Evolutionary conservation across 2,329 filamentous ascomycete genomes (phyloP).

Genomic region (Colletotrichum sp.): DNA sequence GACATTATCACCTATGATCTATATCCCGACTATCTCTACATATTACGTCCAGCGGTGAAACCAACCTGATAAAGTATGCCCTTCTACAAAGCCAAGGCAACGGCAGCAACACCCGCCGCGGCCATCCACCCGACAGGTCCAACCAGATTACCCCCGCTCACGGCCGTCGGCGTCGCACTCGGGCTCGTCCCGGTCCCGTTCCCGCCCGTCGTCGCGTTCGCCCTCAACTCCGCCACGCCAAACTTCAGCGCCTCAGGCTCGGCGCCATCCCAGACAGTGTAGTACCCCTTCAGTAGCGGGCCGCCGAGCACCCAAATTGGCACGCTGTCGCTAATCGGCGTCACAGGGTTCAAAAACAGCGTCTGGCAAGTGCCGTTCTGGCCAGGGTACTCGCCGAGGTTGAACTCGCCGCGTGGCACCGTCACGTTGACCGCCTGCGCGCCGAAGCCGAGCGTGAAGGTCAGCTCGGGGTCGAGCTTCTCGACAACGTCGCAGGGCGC

Average conservation of each 20-base stretch:
- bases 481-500: constrained; percentile 34
- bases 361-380: not conserved
- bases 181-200: not conserved
- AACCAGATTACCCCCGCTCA: not conserved
- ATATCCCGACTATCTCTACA: not conserved
- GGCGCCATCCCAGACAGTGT: not conserved
- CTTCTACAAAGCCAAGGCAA: not conserved
- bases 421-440: constrained; percentile 29
- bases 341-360: not conserved
- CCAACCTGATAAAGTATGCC: too few relatives aligned
- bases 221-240: not conserved
- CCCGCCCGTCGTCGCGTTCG: not conserved
- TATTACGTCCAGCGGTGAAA: not conserved
- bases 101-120: not conserved
- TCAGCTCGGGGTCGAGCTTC: constrained; percentile 29
- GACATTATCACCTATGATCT: not conserved
- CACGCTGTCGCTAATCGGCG: not conserved
- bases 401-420: constrained; percentile 33
- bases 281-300: not conserved
- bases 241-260: not conserved
- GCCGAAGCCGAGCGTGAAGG: constrained; percentile 31
- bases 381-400: constrained; percentile 33
- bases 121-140: not conserved
- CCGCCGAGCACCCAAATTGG: not conserved
- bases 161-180: not conserved